These are phyloP conservation scores for Lecanicillium sp. DNA, from an alignment of 2,329 filamentous ascomycete genomes.

Conservation along the genomic window DNA sequence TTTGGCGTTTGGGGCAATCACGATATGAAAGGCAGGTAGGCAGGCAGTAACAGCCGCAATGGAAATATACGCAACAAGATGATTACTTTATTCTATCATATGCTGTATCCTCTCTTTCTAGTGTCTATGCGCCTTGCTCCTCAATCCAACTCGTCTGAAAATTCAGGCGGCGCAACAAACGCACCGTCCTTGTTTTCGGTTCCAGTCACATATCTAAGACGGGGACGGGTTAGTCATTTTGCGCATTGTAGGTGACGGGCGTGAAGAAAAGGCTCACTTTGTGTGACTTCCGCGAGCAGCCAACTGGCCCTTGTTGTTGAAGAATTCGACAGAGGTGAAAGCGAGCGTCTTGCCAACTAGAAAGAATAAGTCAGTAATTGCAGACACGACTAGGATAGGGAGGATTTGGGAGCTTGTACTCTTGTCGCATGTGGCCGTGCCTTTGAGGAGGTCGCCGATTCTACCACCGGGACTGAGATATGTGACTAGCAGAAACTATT, in stretches of 20 bases:
- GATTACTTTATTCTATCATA: too few relatives aligned
- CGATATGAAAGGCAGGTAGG: too few relatives aligned
- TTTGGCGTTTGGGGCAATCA: too few relatives aligned
- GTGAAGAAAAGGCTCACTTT: slow-evolving; percentile 36
- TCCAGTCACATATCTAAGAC: slow-evolving; percentile 35
- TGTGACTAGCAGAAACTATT: slow-evolving; percentile 39
- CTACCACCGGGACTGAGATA: slow-evolving; percentile 52
- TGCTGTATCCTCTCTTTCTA: too few relatives aligned
- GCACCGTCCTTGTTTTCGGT: slow-evolving; percentile 27
- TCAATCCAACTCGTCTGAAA: slow-evolving; percentile 22
- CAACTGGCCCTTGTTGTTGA: slow-evolving; percentile 49
- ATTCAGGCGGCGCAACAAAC: slow-evolving; percentile 27
- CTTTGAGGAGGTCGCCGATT: slow-evolving; percentile 47
- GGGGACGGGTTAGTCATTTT: too few relatives aligned
- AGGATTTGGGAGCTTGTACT: slow-evolving; percentile 29
- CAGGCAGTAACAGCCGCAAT: too few relatives aligned
- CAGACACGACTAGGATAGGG: too few relatives aligned
- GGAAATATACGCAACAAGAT: too few relatives aligned
- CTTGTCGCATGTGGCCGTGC: slow-evolving; percentile 52
- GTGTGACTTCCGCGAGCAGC: slow-evolving; percentile 58
- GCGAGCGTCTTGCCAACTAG: slow-evolving; percentile 56
- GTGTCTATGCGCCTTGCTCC: background rate
- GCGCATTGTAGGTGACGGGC: background rate
- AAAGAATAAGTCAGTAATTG: slow-evolving; percentile 4
- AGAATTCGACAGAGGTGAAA: slow-evolving; percentile 52